A percentile compares a stretch with the other conserved stretches of the same genome.
These are phyloP conservation scores for Backusella sp. DNA, from an alignment of 192 early-diverging fungal genomes.

Conservation along the genomic window DNA sequence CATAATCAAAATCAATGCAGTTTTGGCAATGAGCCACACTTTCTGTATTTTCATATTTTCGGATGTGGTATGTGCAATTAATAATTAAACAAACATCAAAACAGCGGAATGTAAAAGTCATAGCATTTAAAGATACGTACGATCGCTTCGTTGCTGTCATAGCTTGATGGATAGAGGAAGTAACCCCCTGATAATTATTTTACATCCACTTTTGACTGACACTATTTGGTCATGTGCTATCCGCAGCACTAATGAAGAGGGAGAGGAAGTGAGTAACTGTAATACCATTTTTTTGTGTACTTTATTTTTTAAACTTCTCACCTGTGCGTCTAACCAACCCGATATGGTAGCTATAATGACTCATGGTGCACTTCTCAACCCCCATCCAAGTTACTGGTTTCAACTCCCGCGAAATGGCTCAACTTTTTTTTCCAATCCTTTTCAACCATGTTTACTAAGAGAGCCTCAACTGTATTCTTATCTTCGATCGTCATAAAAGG, in stretches of 20 bases:
- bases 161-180: background rate
- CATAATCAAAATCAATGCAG: background rate
- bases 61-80: background rate
- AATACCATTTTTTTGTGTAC: background rate
- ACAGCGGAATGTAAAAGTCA: background rate
- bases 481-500: background rate
- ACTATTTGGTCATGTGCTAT: background rate
- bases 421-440: background rate
- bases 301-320: background rate
- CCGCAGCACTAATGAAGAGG: background rate
- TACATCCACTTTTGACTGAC: background rate
- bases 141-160: background rate
- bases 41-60: background rate
- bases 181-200: background rate
- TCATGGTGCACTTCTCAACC: background rate
- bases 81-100: background rate
- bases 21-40: conserved; percentile 5
- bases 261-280: background rate
- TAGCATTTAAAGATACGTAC: background rate
- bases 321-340: background rate
- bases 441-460: background rate
- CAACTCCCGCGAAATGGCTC: background rate
- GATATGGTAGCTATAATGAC: background rate
- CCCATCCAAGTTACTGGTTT: background rate
- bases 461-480: background rate